A percentile compares a stretch with the other conserved stretches of the same genome.
Evolutionary conservation across 768 basidiomycete genomes (phyloP).

Genomic region (Tephrocybe sp.): DNA sequence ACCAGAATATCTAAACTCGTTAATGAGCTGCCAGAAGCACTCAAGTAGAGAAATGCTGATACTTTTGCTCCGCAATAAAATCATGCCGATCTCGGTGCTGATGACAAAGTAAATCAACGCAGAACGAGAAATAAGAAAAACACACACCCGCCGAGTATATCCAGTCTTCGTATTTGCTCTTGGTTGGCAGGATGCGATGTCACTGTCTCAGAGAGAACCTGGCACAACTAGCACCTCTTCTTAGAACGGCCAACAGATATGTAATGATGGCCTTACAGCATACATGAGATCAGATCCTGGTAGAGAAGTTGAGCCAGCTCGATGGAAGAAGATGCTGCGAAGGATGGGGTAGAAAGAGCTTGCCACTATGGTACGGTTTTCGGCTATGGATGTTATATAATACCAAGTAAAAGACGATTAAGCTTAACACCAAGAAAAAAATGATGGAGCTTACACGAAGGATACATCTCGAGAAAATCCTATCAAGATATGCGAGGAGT

Average conservation of each 20-base stretch:
- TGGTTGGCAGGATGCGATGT: constrained; percentile 41
- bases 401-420: constrained; percentile 12
- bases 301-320: neutral
- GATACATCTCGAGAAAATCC: constrained; percentile 31
- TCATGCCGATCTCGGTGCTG: constrained; percentile 38
- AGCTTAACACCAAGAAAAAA: constrained; percentile 14
- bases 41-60: neutral
- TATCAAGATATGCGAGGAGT: constrained; percentile 3
- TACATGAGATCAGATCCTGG: constrained; percentile 22
- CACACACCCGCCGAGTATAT: constrained; percentile 50
- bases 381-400: constrained; percentile 33
- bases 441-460: constrained; percentile 21
- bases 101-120: no score
- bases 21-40: neutral
- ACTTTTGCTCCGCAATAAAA: constrained; percentile 52
- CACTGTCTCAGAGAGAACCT: constrained; percentile 49
- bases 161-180: constrained; percentile 41
- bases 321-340: constrained; percentile 20
- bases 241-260: neutral
- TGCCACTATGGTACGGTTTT: constrained; percentile 28
- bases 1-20: constrained; percentile 46
- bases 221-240: constrained; percentile 45
- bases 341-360: constrained; percentile 22
- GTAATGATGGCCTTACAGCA: constrained; percentile 18
- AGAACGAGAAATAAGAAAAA: no score